Evolutionary conservation across 1,139 yeast species (phyloP), one percentile per base, ranked within the genome.

Genomic region (Protomyces pachydermus): DNA sequence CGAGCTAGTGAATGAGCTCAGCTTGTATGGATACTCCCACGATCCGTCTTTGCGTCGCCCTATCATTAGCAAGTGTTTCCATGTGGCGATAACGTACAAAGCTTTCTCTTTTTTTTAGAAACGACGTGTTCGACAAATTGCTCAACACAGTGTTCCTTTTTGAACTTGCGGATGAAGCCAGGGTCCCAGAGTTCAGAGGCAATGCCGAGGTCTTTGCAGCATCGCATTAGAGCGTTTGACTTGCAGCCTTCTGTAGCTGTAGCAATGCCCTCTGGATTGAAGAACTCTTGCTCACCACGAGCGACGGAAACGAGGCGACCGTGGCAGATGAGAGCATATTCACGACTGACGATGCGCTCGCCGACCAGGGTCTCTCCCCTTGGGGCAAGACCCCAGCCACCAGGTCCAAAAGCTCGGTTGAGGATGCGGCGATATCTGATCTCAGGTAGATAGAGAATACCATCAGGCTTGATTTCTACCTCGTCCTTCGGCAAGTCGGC

Each of bases 131-230:
- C 97, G 34, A 87, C 96, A 76, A 88, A 90, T 67, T 87, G 84
- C 70, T 90, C 93, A 67, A 87, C 91, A 74, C 97, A 88, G 69
- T 84, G 75, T 70, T 83, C 79, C 71, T 81, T 81, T 75, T 91
- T 93, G 81, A 91, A 93, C 48, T 77, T 76, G 69, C 93, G 83
- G 68, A 93, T 91, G 71, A 91, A 93, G 52, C 84, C 79, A 0
- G 98, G 98, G 73, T 93, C 98, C 98, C 98, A 93, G 64, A 93
- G 79, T 72, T 93, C 98, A 67, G 96, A 88, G 1, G 98, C 98
- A 70, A 93, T 87, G 3, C 98, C 98, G 71, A 93, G 80, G 76
- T 93, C 98, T 74, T 93, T 93, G 76, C 98, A 93, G 73, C 98
- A 91, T 73, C 98, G 82, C 98, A 93, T 93, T 75, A 93, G 79